A percentile compares a stretch with the other conserved stretches of the same genome.
These are phyloP conservation scores for Trichocomaceae sp. DNA, from an alignment of 2,329 filamentous ascomycete species.

Conservation along the genomic window DNA sequence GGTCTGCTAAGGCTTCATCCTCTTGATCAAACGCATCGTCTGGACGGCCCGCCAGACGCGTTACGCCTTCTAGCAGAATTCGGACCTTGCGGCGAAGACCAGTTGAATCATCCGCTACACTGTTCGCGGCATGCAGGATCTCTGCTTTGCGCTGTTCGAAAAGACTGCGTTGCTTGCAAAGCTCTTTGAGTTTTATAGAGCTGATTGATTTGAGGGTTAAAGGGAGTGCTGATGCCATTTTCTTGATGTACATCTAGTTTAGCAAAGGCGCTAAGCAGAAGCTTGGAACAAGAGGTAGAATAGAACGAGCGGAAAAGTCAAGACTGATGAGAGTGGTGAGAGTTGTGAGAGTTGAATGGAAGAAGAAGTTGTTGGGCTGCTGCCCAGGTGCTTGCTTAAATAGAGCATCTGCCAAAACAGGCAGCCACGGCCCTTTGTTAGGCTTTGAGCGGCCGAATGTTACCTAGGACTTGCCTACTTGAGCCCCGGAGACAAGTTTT, in stretches of 20 bases:
- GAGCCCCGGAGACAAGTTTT: too few species aligned
- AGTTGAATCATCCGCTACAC: constrained; percentile 17
- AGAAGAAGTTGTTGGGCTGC: background rate
- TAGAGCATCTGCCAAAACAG: background rate
- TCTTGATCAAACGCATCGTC: constrained; percentile 28
- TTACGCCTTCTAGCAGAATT: constrained; percentile 32
- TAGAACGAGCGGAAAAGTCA: too few species aligned
- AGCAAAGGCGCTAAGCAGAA: background rate
- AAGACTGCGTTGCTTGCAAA: constrained; percentile 45
- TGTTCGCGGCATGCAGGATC: constrained; percentile 32
- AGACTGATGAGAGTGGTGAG: too few species aligned
- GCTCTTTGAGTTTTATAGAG: constrained; percentile 51
- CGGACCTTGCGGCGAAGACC: constrained; percentile 26
- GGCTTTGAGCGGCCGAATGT: too few species aligned
- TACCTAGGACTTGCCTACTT: too few species aligned
- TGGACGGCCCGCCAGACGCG: constrained; percentile 31
- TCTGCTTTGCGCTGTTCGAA: constrained; percentile 45
- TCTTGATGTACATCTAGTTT: background rate
- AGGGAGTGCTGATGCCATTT: constrained; percentile 40
- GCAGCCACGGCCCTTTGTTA: background rate
- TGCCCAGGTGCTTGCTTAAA: background rate
- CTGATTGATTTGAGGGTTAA: constrained; percentile 52
- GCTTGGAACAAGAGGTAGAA: too few species aligned
- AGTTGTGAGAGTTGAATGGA: background rate
- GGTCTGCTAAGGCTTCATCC: constrained; percentile 26